Conservation (phyloP, 345 rosid species). For the Eucalyptus virginea region DNA sequence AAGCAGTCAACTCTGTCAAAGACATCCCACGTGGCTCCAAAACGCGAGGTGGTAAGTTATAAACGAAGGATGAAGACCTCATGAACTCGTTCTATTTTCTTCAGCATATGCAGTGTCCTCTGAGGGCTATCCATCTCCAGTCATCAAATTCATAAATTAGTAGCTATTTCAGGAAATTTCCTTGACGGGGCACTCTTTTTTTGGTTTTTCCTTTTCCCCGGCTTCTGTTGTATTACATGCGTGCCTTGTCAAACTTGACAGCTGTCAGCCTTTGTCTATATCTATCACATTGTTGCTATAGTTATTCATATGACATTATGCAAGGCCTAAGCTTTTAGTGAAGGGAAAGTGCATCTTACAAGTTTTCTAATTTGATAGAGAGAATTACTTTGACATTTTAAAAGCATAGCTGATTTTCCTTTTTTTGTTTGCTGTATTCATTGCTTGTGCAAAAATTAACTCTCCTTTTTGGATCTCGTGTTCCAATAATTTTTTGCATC, state of each 20-base stretch:
- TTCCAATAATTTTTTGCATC: slow-evolving; percentile 20
- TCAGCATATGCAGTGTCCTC: background rate
- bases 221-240: background rate
- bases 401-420: background rate
- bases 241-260: background rate
- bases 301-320: background rate
- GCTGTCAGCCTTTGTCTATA: background rate
- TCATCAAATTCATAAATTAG: too few relatives aligned
- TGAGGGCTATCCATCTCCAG: background rate
- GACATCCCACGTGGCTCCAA: slow-evolving; percentile 17
- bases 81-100: background rate
- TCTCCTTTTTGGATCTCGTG: background rate
- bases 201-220: background rate
- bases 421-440: background rate
- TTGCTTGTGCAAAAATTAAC: background rate
- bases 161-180: background rate
- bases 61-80: background rate
- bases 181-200: background rate
- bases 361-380: background rate
- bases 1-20: slow-evolving; percentile 28
- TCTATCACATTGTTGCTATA: background rate
- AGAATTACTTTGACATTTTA: background rate
- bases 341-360: background rate
- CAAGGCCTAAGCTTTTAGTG: background rate
- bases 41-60: slow-evolving; percentile 28